Percentiles rank a stretch among this genome's conserved stretches.
phyloP scores from a whole-genome alignment of 805 yeast genomes.

The Pichia eremophila region DNA sequence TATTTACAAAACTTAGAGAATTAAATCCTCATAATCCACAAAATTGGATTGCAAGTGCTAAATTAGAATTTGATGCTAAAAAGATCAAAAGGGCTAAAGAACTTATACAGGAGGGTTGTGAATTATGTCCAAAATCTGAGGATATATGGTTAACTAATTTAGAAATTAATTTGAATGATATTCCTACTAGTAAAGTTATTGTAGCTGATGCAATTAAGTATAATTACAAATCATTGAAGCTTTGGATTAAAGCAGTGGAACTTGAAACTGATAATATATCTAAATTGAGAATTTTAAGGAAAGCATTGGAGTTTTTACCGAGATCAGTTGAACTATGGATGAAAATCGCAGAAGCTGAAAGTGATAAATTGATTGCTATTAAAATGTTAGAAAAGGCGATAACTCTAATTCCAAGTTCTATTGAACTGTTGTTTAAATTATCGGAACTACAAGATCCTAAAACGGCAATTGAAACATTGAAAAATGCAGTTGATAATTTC shows the following conservation, averaged over 20 bases:
- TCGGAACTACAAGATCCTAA: conserved; percentile 35
- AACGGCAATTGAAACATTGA: conserved; percentile 47
- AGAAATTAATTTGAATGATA: conserved; percentile 43
- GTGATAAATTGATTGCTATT: conserved; percentile 35
- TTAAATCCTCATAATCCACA: conserved; percentile 65
- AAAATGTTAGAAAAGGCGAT: conserved; percentile 57
- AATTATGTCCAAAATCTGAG: conserved; percentile 52
- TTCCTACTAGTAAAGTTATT: conserved; percentile 41
- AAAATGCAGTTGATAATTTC: conserved; percentile 49
- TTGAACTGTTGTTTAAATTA: conserved; percentile 57
- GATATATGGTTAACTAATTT: conserved; percentile 79
- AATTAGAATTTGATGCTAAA: conserved; percentile 60
- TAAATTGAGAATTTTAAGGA: conserved; percentile 52
- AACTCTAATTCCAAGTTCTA: conserved; percentile 54
- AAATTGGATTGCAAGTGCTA: conserved; percentile 82
- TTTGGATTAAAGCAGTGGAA: conserved; percentile 69
- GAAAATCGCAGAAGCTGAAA: conserved; percentile 50
- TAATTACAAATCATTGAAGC: conserved; percentile 43
- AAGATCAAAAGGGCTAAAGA: conserved; percentile 47
- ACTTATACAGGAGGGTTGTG: conserved; percentile 68
- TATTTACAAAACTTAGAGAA: conserved; percentile 59
- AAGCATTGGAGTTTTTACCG: conserved; percentile 63
- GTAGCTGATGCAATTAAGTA: conserved; percentile 56
- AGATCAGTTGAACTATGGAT: conserved; percentile 57
- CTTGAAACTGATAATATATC: conserved; percentile 50